Percentiles rank a stretch among this genome's conserved stretches.
Evolutionary conservation across 2,329 filamentous ascomycete species (phyloP).

Genomic region (Fusarium fracticaudum): DNA sequence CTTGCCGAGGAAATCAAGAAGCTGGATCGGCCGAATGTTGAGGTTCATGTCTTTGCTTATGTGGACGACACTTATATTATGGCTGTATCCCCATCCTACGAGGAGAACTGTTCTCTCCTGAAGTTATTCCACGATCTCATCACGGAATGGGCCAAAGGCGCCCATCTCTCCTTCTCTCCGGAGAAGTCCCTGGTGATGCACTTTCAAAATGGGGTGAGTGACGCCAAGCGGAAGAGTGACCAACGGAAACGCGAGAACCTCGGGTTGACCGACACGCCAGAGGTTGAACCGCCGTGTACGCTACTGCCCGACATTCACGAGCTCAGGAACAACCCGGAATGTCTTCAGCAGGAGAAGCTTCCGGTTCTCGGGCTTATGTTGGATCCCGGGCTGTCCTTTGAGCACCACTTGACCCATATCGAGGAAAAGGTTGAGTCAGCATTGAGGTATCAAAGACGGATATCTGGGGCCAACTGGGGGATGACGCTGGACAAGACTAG

Average conservation of each 20-base stretch:
- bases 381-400: background rate
- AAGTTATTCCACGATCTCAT: background rate
- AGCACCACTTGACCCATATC: background rate
- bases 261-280: background rate
- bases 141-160: background rate
- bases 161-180: background rate
- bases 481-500: background rate
- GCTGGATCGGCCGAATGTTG: background rate
- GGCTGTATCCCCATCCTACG: background rate
- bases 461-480: background rate
- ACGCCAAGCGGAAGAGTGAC: background rate
- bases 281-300: background rate
- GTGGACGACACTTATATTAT: conserved; percentile 11
- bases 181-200: conserved; percentile 15
- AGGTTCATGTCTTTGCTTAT: background rate
- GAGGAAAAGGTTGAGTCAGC: background rate
- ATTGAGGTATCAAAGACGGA: background rate
- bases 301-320: background rate
- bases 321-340: background rate
- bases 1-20: background rate
- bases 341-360: background rate
- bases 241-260: background rate
- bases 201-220: background rate
- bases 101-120: background rate
- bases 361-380: background rate